Conservation (phyloP, 169 alveolate species). For the Eimeria sp. region DNA sequence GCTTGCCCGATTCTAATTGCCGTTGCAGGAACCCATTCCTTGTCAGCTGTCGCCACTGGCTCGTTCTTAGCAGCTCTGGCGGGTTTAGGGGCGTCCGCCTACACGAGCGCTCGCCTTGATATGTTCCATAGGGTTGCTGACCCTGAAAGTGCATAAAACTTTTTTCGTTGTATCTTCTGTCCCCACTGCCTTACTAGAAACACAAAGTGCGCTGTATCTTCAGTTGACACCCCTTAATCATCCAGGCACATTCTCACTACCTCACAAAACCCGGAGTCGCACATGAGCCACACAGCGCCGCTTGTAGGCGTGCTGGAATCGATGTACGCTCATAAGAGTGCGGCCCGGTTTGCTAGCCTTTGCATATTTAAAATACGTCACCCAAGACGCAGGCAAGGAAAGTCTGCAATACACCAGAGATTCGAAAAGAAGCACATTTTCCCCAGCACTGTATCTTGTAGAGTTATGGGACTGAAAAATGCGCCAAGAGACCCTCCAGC, state of each 20-base stretch:
- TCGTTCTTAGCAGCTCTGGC: slow-evolving; percentile 11
- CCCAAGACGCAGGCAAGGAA: no score
- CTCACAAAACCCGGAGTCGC: no score
- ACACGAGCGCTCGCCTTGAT: background rate
- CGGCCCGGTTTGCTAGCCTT: no score
- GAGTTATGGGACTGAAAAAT: no score
- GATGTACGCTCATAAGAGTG: background rate
- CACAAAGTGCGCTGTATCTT: no score
- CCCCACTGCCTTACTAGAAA: background rate
- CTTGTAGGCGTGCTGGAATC: background rate
- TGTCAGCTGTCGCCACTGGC: background rate
- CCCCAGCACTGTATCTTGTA: no score
- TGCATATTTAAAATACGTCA: no score
- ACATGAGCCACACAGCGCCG: background rate
- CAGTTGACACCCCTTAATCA: no score
- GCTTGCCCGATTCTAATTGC: slow-evolving; percentile 15
- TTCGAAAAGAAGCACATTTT: no score
- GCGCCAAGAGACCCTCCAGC: no score
- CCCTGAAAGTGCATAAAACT: background rate
- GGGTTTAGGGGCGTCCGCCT: slow-evolving; percentile 22
- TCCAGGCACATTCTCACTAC: no score
- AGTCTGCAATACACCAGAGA: no score
- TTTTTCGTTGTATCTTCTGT: background rate
- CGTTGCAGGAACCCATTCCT: slow-evolving; percentile 7
- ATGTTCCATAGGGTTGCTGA: background rate